Conservation (phyloP, 139 green algal genomes). For the Closterium sp. region DNA sequence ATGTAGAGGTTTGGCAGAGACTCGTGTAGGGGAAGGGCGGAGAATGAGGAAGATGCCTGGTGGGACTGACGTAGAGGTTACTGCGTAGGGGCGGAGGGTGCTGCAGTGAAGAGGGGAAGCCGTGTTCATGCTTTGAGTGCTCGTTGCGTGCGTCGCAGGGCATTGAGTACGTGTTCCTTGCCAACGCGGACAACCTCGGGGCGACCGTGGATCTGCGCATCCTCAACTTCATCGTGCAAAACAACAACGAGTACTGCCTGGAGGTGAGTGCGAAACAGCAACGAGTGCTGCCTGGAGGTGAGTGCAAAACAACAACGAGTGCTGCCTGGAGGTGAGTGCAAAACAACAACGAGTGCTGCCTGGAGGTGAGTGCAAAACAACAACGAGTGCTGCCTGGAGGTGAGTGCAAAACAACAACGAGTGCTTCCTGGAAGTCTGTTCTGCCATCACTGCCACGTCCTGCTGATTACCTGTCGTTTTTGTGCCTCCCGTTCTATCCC, state of each 20-base stretch:
- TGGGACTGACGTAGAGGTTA: not conserved
- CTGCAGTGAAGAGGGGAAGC: not conserved
- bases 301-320: not conserved
- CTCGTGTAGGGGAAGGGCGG: no score
- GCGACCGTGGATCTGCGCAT: slow-evolving; percentile 23
- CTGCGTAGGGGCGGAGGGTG: not conserved
- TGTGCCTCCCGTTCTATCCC: not conserved
- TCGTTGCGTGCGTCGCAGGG: not conserved
- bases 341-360: slow-evolving; percentile 28
- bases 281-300: not conserved
- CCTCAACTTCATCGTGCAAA: slow-evolving; percentile 30
- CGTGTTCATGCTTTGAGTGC: not conserved
- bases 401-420: not conserved
- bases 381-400: slow-evolving; percentile 33
- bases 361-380: slow-evolving; percentile 29
- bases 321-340: not conserved
- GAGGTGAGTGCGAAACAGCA: slow-evolving; percentile 7
- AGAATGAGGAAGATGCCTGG: not conserved
- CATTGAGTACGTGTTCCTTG: slow-evolving; percentile 27
- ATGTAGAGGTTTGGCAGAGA: not conserved
- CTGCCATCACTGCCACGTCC: not conserved
- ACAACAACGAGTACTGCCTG: slow-evolving; percentile 30
- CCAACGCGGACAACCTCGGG: slow-evolving; percentile 28
- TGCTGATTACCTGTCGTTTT: no score
- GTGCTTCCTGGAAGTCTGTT: not conserved